These are phyloP conservation scores for Parathielavia appendiculata DNA, from an alignment of 495 filamentous ascomycete species.

Conservation along the genomic window DNA sequence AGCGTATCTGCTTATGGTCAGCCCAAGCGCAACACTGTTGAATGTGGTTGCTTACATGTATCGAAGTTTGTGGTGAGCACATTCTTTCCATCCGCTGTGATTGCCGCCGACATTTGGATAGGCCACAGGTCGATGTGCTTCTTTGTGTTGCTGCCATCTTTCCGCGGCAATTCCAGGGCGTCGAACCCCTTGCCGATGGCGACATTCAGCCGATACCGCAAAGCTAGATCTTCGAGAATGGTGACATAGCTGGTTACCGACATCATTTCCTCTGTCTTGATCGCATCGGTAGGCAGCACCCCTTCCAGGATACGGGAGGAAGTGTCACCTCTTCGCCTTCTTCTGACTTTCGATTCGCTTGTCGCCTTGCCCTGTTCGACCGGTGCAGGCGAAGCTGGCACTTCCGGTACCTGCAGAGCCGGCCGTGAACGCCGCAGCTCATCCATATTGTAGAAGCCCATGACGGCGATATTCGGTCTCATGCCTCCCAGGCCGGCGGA, in stretches of 20 bases:
- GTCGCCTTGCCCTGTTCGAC: slow-evolving; percentile 22
- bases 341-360: slow-evolving; percentile 20
- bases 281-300: slow-evolving; percentile 56
- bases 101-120: slow-evolving; percentile 76
- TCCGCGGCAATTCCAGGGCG: slow-evolving; percentile 61
- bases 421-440: slow-evolving; percentile 55
- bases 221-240: slow-evolving; percentile 73
- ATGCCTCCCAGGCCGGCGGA: slow-evolving; percentile 84
- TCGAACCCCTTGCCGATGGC: slow-evolving; percentile 82
- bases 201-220: slow-evolving; percentile 78
- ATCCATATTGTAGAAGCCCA: slow-evolving; percentile 70
- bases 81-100: slow-evolving; percentile 59
- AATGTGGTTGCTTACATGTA: slow-evolving; percentile 50
- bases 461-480: slow-evolving; percentile 79
- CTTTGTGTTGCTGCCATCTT: slow-evolving; percentile 54
- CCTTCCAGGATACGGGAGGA: slow-evolving; percentile 44
- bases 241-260: slow-evolving; percentile 68
- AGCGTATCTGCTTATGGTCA: slow-evolving; percentile 55
- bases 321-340: slow-evolving; percentile 40
- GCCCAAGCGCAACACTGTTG: neutral
- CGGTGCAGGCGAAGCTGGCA: slow-evolving; percentile 24
- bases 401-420: slow-evolving; percentile 31
- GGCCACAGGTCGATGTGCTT: slow-evolving; percentile 88
- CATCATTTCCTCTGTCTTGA: slow-evolving; percentile 57
- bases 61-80: slow-evolving; percentile 87